A percentile compares a stretch with the other conserved stretches of the same genome.
Conservation (phyloP, 2,329 filamentous ascomycete species). For the Cercospora sojina region DNA sequence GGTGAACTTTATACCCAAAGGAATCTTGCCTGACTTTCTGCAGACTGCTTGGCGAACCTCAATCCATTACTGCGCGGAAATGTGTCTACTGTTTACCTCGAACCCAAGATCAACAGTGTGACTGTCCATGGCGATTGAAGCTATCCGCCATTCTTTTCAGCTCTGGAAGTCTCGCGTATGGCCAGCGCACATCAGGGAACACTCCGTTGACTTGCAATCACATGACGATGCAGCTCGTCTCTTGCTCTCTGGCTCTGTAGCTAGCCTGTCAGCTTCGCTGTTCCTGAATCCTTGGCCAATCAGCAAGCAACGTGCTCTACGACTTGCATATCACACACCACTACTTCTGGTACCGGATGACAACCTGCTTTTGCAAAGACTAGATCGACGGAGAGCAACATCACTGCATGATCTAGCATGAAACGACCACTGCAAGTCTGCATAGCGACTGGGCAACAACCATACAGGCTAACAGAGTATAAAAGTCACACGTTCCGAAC, state of each 20-base stretch:
- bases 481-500: slow-evolving; percentile 4
- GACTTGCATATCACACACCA: slow-evolving; percentile 1
- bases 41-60: no score
- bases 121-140: background rate
- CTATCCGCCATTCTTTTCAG: background rate
- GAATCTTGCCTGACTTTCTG: no score
- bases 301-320: slow-evolving; percentile 15
- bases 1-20: no score
- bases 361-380: background rate
- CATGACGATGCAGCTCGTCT: background rate
- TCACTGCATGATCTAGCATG: background rate
- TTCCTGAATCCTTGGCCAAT: slow-evolving; percentile 8
- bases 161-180: background rate
- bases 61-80: no score
- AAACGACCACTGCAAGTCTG: background rate
- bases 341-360: background rate
- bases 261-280: background rate
- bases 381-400: background rate
- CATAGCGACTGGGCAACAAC: background rate
- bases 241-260: background rate
- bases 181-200: background rate
- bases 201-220: background rate
- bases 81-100: no score
- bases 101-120: background rate
- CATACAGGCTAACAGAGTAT: background rate